These are phyloP conservation scores for Neocatenulostroma microsporum DNA, from an alignment of 2,329 filamentous ascomycete genomes.

Conservation along the genomic window DNA sequence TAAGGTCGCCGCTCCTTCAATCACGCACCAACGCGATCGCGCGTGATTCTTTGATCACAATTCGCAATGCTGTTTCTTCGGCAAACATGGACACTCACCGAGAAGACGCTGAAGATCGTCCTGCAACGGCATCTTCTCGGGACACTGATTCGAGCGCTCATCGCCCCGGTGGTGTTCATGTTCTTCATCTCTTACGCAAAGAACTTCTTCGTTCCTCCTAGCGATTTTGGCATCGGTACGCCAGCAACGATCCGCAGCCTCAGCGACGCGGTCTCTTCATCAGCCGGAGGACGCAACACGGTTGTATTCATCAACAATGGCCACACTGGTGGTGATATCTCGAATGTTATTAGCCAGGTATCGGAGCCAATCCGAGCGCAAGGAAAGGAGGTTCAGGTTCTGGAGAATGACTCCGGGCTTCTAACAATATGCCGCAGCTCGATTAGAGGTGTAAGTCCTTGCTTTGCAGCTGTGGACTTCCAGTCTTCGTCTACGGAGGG, in stretches of 20 bases:
- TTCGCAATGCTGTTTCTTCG: slow-evolving; percentile 24
- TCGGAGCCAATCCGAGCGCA: slow-evolving; percentile 49
- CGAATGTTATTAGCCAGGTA: slow-evolving; percentile 59
- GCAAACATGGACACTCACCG: slow-evolving; percentile 50
- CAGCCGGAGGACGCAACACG: slow-evolving; percentile 54
- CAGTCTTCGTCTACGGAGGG: slow-evolving; percentile 68
- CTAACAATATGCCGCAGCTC: slow-evolving; percentile 52
- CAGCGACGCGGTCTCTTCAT: slow-evolving; percentile 52
- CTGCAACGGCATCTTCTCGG: slow-evolving; percentile 48
- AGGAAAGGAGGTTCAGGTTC: slow-evolving; percentile 49
- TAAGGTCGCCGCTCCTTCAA: not conserved
- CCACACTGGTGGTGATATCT: slow-evolving; percentile 58
- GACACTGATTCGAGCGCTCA: slow-evolving; percentile 48
- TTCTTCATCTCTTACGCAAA: slow-evolving; percentile 48
- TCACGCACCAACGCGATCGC: not conserved
- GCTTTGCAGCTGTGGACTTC: slow-evolving; percentile 69
- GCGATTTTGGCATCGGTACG: slow-evolving; percentile 63
- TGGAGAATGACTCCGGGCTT: slow-evolving; percentile 52
- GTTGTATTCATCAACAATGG: slow-evolving; percentile 75
- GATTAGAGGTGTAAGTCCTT: slow-evolving; percentile 56
- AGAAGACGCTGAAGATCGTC: slow-evolving; percentile 51
- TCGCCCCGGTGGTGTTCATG: slow-evolving; percentile 47
- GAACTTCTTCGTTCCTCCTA: slow-evolving; percentile 74
- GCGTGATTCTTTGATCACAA: not conserved
- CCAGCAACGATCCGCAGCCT: slow-evolving; percentile 57